Evolutionary conservation across 2,329 filamentous ascomycete species (phyloP), one percentile per base, ranked within the genome.

Genomic region (Aspergillus carbonarius): DNA sequence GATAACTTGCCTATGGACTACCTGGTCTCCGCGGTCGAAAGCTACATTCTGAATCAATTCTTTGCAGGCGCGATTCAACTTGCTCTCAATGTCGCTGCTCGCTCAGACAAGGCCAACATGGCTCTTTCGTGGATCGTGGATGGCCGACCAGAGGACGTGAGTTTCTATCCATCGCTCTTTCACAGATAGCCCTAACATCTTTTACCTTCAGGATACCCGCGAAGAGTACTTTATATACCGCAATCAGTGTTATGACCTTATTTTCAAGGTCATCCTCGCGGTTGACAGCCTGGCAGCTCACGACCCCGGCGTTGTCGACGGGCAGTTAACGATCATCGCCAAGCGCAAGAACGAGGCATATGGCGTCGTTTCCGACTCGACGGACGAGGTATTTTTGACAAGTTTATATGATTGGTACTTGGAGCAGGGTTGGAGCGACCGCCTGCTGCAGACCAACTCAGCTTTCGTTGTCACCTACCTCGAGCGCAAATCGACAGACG

Each of bases 401-500:
- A 92, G 91, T 68, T 82, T 99, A n/a, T 99, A 97, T 72, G 93
- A 97, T 69, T 99, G 95, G 93, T 99, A 99, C 75, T 87, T 98
- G 65, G 78, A 84, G 55, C 88, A 93, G 72, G 89, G 90, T 17
- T 93, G 91, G 87, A 89, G 86, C 9, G 92, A 97, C 63, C 88
- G 92, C 13, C 84, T 99, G 27, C 84, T 99, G 34, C 87, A 89
- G 35, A 92, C 95, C 53, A 85, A 93, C 58, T 96, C 93, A 5
- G 85, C 88, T 0, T 93, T 92, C 68, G 92, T 98, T 25, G 84
- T 96, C 42, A 90, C 88, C 2, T 99, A 96, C 72, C 84, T 99
- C 2, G 83, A 91, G 69, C 87, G 89, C 54, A 88, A 92, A 59
- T 90, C 92, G 1, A 79, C 81, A 4, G 86, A 87, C 6, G 87